Evolutionary conservation across 73 alveolate genomes (phyloP), one percentile per base, ranked within the genome.

Genomic region (Effrenium voratum): DNA sequence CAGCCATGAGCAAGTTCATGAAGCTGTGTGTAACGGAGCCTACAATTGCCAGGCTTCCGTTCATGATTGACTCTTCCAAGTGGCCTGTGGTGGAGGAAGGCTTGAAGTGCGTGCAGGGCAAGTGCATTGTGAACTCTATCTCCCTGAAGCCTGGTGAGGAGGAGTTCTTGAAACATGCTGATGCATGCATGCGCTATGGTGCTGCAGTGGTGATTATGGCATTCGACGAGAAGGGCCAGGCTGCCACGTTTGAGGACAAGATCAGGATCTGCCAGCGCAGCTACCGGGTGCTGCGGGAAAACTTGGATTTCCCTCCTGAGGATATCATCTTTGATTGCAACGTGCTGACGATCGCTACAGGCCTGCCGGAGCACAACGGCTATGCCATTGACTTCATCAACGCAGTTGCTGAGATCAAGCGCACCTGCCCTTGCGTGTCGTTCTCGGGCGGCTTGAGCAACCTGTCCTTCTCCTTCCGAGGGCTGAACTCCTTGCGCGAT

Each of bases 141-240:
- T 99, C 99, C 28, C 93, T 99, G 76, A 99, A 99, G 95, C 99
- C 99, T 34, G 99, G 99, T 72, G 99, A 99, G 95, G 99, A 99
- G 86, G 99, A 98, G 86, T 99, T 99, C 99, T 30, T 99, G 36
- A 45, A 44, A 24, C 99, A 99, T 30, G 99, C 99, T 12, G 93
- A 75, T 91, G 85, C 57, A 3, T 90, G 99, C 81, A 57, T 43
- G 91, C 99, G 98, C 85, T 99, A 99, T 46, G 99, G 99, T 22
- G 99, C 99, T 3, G 99, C 99, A 22, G 99, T 99, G n/a, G 99
- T 99, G 12, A 99, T 99, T 73, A 99, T 99, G 99, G 99, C 99
- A 24, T 99, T 99, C 98, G 99, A 99, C 49, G 99, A 99, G 93
- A 93, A 85, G 57, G 99, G 99, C 40, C 99, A 99, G 94, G 99